phyloP scores from a whole-genome alignment of 148 eudicot genomes.

The Chenopodium quinoa region DNA sequence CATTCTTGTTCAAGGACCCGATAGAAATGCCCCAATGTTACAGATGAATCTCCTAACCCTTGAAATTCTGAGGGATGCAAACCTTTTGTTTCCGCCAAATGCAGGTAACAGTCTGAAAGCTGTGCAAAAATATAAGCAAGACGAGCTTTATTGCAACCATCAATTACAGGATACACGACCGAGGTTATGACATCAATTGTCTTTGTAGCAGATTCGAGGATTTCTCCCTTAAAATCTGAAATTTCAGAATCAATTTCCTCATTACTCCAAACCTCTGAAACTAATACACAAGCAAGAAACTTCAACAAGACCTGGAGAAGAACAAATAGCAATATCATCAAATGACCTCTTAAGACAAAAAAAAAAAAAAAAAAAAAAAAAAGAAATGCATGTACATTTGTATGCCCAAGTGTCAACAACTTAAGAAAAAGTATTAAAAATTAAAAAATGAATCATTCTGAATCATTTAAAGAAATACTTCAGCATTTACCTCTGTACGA shows the following conservation, averaged over 20 bases:
- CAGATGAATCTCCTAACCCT: slow-evolving; percentile 27
- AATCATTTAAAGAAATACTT: slow-evolving; percentile 1
- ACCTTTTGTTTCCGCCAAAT: slow-evolving; percentile 43
- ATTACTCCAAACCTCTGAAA: slow-evolving; percentile 75
- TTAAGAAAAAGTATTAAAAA: neutral
- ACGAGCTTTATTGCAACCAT: slow-evolving; percentile 69
- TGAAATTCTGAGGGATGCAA: slow-evolving; percentile 20
- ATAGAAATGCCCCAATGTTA: slow-evolving; percentile 45
- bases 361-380: neutral
- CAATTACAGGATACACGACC: slow-evolving; percentile 63
- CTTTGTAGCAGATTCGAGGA: slow-evolving; percentile 60
- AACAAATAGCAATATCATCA: slow-evolving; percentile 14
- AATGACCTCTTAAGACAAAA: neutral
- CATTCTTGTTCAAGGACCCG: slow-evolving; percentile 74
- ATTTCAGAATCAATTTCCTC: slow-evolving; percentile 72
- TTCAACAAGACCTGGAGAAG: slow-evolving; percentile 62
- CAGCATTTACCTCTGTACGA: slow-evolving; percentile 59
- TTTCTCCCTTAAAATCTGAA: slow-evolving; percentile 50
- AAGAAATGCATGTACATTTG: neutral
- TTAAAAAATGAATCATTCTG: neutral
- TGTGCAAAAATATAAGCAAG: slow-evolving; percentile 63
- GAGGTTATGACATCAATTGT: slow-evolving; percentile 48
- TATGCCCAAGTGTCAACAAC: neutral
- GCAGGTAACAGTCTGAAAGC: slow-evolving; percentile 76
- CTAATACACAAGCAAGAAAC: slow-evolving; percentile 62